phyloP scores from a whole-genome alignment of 1,139 yeast genomes.

The Saccharomyces hybrid region DNA sequence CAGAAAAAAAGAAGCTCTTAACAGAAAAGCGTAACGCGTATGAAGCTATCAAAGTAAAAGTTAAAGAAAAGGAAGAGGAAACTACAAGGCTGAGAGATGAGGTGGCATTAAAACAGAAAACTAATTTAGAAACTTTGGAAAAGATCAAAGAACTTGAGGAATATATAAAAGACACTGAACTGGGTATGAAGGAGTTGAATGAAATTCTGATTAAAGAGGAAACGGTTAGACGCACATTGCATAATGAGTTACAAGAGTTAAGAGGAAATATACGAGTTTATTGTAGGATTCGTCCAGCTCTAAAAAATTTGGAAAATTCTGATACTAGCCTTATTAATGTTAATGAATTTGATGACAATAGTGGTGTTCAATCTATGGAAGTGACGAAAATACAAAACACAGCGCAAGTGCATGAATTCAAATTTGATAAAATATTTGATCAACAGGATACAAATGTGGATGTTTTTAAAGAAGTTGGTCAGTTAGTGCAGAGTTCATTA shows the following conservation, averaged over 20 bases:
- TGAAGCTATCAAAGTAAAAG: conserved; percentile 5
- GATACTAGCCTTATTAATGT: conserved; percentile 37
- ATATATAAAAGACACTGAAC: conserved; percentile 26
- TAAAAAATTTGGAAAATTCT: conserved; percentile 21
- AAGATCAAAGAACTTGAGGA: conserved; percentile 21
- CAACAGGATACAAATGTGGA: conserved; percentile 46
- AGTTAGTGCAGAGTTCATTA: conserved; percentile 76
- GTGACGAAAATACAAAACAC: conserved; percentile 21
- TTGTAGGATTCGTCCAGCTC: conserved; percentile 71
- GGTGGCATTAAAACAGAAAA: conserved; percentile 9
- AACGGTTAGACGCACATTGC: conserved; percentile 53
- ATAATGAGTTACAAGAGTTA: conserved; percentile 70
- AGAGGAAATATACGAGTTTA: conserved; percentile 91
- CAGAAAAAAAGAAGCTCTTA: conserved; percentile 13
- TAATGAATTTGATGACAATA: conserved; percentile 45
- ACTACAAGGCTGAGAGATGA: conserved; percentile 13
- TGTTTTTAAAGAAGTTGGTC: conserved; percentile 79
- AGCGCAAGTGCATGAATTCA: conserved; percentile 38
- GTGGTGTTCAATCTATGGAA: conserved; percentile 31
- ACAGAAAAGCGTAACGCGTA: conserved; percentile 14
- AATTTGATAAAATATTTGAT: conserved; percentile 73
- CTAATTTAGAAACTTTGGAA: conserved; percentile 13
- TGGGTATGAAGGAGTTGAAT: conserved; percentile 27
- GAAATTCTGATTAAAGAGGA: conserved; percentile 41
- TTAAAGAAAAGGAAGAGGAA: conserved; percentile 10